Evolutionary conservation across 257 asterid species (phyloP).

Genomic region (Orobanche coerulescens): DNA sequence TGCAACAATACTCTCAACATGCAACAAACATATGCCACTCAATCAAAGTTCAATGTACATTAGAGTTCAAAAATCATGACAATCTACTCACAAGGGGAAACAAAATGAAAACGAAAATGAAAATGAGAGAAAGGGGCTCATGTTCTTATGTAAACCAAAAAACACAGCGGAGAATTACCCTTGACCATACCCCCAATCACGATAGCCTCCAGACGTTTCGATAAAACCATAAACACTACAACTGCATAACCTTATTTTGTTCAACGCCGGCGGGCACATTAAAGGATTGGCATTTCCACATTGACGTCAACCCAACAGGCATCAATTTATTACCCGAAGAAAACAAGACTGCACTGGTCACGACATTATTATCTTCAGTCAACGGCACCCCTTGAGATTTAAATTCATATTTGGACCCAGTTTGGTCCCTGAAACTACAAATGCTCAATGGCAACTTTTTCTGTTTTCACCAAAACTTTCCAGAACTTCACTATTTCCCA

Average conservation of each 20-base stretch:
- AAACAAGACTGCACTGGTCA: conserved; percentile 29
- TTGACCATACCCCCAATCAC: conserved; percentile 29
- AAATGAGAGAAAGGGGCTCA: conserved; percentile 4
- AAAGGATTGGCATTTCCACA: conserved; percentile 82
- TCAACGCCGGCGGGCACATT: conserved; percentile 61
- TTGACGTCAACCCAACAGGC: conserved; percentile 44
- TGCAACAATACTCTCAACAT: conserved; percentile 24
- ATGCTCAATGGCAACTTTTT: conserved; percentile 80
- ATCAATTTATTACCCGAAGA: conserved; percentile 32
- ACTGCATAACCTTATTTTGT: conserved; percentile 73
- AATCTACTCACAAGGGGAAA: conserved; percentile 36
- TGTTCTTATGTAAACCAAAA: conserved; percentile 34
- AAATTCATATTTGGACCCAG: conserved; percentile 40
- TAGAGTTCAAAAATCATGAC: conserved; percentile 38
- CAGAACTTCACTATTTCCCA: conserved; percentile 35
- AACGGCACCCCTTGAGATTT: no score
- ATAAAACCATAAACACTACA: conserved; percentile 40
- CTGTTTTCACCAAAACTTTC: conserved; percentile 64
- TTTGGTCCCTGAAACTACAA: conserved; percentile 68
- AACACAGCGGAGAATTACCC: conserved; percentile 35
- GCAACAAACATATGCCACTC: conserved; percentile 39
- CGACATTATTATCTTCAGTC: no score
- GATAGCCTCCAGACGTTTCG: conserved; percentile 36
- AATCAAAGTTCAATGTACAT: conserved; percentile 51
- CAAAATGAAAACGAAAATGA: background rate